Conservation (phyloP, 345 rosid genomes). For the Raphanus sativus region DNA sequence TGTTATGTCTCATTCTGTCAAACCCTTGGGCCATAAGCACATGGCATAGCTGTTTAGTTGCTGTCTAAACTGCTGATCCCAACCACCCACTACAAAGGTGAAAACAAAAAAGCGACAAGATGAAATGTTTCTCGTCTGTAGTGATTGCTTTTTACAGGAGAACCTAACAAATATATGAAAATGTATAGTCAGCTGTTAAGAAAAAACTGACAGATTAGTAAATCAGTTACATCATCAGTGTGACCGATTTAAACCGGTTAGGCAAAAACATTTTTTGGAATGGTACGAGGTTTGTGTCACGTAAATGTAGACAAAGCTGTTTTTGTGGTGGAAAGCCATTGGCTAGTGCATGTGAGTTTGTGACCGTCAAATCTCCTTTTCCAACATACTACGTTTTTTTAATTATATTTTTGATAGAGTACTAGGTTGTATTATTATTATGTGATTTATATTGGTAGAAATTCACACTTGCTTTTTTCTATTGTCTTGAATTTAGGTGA, state of each 20-base stretch:
- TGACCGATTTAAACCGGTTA: background rate
- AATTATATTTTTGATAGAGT: background rate
- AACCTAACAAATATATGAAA: background rate
- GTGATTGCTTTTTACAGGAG: background rate
- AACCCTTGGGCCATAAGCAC: background rate
- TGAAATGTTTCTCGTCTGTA: background rate
- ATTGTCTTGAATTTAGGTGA: background rate
- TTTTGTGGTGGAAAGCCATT: background rate
- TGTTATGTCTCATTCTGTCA: background rate
- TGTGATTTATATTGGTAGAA: background rate
- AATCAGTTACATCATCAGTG: background rate
- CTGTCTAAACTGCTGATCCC: background rate
- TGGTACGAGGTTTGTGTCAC: slow-evolving; percentile 11
- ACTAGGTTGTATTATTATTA: background rate
- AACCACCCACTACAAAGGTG: background rate
- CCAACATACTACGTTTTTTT: background rate
- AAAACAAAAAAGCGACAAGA: background rate
- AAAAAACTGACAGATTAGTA: background rate
- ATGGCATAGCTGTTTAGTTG: background rate
- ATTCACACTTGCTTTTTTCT: background rate
- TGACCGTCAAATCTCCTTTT: background rate
- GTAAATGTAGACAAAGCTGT: background rate
- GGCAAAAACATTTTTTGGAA: background rate
- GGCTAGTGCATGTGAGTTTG: background rate
- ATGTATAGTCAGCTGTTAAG: background rate